Evolutionary conservation across 2,329 filamentous ascomycete species (phyloP), one percentile per base, ranked within the genome.

Genomic region (Geoglossum cookeanum): DNA sequence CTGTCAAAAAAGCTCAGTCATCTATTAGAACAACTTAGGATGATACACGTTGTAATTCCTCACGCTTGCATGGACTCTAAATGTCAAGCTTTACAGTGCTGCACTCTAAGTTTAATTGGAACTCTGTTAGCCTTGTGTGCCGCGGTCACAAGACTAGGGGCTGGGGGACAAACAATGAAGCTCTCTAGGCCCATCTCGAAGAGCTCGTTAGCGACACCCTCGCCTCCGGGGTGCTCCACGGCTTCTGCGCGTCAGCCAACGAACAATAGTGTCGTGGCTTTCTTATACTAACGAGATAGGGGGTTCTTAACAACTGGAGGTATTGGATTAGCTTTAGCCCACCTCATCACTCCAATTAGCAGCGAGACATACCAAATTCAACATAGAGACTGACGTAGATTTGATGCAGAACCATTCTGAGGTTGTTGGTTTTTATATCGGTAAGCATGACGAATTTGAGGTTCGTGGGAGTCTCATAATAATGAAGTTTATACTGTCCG

Each of bases 311-410:
- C 80, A 47, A 85, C 82, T 84, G n/a, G 7, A 30, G 2, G 5
- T 15, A 15, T n/a, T 9, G 8, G 9, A 48, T 57, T 29, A 55
- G 47, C 5, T 9, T 55, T 11, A 13, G 9, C 3, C 22, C 9
- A 27, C 29, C n/a, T 32, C 22, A 22, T 22, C 22, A 22, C 22
- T 6, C 2, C 11, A 42, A 32, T 6, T 30, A 9, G 27, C 13
- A 45, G 33, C 9, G 13, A 64, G 15, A 72, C 76, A 59, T 70
- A 88, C 85, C 84, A 65, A 92, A 98, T 73, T 98, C 92, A 17
- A 98, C 91, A 74, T 92, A 98, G 29, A 97, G 79, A 68, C 94
- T 97, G 59, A 96, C 94, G 70, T 96, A 98, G 61, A 98, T 96
- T 76, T 98, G 92, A 68, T 98, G 90, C 65, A 98, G 72, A 27